Conservation (phyloP, 257 asterid genomes). For the Echites panduratus region DNA sequence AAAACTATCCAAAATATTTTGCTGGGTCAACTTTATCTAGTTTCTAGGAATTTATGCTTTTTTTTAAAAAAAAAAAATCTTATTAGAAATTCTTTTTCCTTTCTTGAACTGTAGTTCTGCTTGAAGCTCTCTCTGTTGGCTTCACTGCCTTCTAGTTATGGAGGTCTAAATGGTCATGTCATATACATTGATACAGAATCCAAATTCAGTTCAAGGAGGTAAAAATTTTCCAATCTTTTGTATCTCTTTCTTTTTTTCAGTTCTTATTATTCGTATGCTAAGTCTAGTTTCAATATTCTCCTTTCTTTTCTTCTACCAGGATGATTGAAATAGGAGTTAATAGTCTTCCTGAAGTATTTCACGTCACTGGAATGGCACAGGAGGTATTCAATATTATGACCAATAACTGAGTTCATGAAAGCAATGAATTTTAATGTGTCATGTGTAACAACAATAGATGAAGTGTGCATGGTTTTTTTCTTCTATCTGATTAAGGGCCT, state of each 20-base stretch:
- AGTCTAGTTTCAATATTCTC: background rate
- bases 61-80: slow-evolving; percentile 10
- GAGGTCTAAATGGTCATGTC: slow-evolving; percentile 76
- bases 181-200: slow-evolving; percentile 87
- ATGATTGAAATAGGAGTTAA: slow-evolving; percentile 73
- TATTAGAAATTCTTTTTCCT: slow-evolving; percentile 9
- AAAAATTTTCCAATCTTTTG: slow-evolving; percentile 2
- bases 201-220: slow-evolving; percentile 85
- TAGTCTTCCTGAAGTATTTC: slow-evolving; percentile 81
- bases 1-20: background rate
- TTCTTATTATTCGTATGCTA: slow-evolving; percentile 8
- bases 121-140: slow-evolving; percentile 77
- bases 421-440: background rate
- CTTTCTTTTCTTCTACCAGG: slow-evolving; percentile 31
- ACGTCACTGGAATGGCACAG: slow-evolving; percentile 59
- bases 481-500: background rate
- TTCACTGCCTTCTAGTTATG: slow-evolving; percentile 60
- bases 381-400: slow-evolving; percentile 36
- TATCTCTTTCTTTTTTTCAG: slow-evolving; percentile 6
- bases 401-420: background rate
- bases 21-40: background rate
- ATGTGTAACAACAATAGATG: background rate
- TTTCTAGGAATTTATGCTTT: slow-evolving; percentile 12
- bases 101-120: slow-evolving; percentile 50
- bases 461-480: background rate